Percentiles rank a stretch among this genome's conserved stretches.
Conservation (phyloP, 2,329 filamentous ascomycete species). For the Cladosporium sp. region DNA sequence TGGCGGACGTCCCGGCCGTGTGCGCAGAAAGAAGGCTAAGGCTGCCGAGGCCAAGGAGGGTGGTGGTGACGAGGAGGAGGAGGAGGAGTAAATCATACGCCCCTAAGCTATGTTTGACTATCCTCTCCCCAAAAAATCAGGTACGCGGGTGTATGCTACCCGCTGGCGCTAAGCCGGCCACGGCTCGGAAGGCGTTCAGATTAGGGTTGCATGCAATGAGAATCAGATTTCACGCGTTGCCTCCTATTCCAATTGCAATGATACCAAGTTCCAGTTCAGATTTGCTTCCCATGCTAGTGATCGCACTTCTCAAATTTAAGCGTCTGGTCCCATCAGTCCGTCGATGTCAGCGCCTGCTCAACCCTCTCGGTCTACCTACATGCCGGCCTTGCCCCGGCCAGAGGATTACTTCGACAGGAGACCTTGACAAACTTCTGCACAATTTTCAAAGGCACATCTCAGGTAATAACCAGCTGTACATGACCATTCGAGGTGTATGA, state of each 20-base stretch:
- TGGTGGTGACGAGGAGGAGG: conserved; percentile 71
- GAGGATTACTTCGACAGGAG: no score
- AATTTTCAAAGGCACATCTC: no score
- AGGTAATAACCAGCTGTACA: no score
- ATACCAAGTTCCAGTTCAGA: conserved; percentile 5
- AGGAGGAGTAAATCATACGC: conserved; percentile 29
- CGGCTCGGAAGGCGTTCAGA: conserved; percentile 7
- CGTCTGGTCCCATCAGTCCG: no score
- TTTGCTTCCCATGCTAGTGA: neutral
- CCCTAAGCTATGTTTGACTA: conserved; percentile 16
- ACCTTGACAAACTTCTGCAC: no score
- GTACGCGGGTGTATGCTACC: conserved; percentile 10
- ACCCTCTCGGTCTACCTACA: no score
- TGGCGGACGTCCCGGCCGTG: conserved; percentile 93
- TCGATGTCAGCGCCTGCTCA: no score
- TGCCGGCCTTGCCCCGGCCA: no score
- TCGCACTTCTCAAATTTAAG: no score
- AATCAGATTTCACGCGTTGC: conserved; percentile 9
- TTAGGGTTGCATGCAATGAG: conserved; percentile 11
- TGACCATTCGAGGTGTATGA: no score
- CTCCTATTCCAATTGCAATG: conserved; percentile 9
- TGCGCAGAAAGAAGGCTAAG: conserved; percentile 99
- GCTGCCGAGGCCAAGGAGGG: conserved; percentile 80
- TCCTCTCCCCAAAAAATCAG: conserved; percentile 16
- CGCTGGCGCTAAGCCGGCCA: conserved; percentile 9